phyloP scores from a whole-genome alignment of 495 filamentous ascomycete genomes.

The Letharia columbiana region DNA sequence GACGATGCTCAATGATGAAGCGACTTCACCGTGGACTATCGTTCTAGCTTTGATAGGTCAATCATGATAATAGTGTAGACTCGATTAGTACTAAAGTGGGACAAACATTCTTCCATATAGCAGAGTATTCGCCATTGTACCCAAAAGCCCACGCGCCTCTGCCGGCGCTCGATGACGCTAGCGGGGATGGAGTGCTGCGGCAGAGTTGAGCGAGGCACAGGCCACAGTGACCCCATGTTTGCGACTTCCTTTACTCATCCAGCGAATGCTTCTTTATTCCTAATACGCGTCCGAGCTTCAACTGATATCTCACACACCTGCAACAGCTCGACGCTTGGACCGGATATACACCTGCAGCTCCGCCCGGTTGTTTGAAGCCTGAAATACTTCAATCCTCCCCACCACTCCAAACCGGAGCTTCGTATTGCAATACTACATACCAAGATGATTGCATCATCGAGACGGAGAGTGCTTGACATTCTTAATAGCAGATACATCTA shows the following conservation, averaged over 20 bases:
- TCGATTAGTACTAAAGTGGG: neutral
- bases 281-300: neutral
- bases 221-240: neutral
- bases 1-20: neutral
- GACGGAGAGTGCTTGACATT: conserved; percentile 54
- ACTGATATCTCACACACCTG: neutral
- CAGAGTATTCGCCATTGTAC: neutral
- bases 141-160: neutral
- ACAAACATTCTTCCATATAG: neutral
- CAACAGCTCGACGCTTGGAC: neutral
- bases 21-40: neutral
- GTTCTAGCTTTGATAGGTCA: neutral
- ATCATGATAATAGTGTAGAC: neutral
- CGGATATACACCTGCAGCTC: neutral
- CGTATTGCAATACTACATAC: neutral
- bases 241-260: neutral
- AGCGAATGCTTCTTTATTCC: neutral
- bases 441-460: conserved; percentile 40
- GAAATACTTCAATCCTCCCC: neutral
- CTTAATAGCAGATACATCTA: conserved; percentile 73
- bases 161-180: conserved; percentile 3
- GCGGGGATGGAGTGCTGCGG: neutral
- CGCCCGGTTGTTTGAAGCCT: neutral
- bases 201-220: neutral
- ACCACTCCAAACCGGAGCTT: conserved; percentile 3